Conservation (phyloP, 2,329 filamentous ascomycete species). For the Paracorniculantispora psalliotae region DNA sequence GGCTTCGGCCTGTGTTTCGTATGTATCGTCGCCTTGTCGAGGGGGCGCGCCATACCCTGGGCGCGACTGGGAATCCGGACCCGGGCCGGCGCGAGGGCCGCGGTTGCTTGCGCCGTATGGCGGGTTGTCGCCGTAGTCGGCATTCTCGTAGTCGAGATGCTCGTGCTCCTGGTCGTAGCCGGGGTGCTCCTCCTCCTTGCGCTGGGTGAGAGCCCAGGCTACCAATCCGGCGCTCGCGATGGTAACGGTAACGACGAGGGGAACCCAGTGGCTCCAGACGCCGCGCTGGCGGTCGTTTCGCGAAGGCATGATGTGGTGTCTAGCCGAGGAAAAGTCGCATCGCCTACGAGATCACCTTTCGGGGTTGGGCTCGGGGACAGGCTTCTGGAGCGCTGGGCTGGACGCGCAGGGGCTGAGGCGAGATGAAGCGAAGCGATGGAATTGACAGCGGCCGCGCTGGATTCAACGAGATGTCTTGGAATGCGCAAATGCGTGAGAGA, state of each 20-base stretch:
- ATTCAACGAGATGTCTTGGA: slow-evolving; percentile 10
- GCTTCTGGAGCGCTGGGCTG: neutral
- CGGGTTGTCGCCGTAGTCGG: slow-evolving; percentile 51
- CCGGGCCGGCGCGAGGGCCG: slow-evolving; percentile 16
- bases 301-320: slow-evolving; percentile 6
- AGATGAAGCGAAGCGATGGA: neutral
- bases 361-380: neutral
- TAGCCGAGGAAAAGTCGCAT: slow-evolving; percentile 48
- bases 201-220: slow-evolving; percentile 92
- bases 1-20: slow-evolving; percentile 32
- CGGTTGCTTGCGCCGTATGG: slow-evolving; percentile 40
- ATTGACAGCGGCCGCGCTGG: neutral
- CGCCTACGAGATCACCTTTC: slow-evolving; percentile 61
- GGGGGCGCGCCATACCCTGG: neutral
- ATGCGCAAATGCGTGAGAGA: slow-evolving; percentile 9
- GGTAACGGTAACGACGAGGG: slow-evolving; percentile 78
- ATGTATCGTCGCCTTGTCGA: slow-evolving; percentile 17
- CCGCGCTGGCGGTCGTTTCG: slow-evolving; percentile 41
- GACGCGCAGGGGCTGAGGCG: neutral
- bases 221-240: slow-evolving; percentile 81
- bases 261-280: slow-evolving; percentile 81
- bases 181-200: slow-evolving; percentile 67
- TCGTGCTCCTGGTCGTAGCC: slow-evolving; percentile 50
- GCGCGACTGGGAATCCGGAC: neutral
- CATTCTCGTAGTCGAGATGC: slow-evolving; percentile 41